Conservation (phyloP, 352 stramenopile species). For the Pythium pectinolyticum region DNA sequence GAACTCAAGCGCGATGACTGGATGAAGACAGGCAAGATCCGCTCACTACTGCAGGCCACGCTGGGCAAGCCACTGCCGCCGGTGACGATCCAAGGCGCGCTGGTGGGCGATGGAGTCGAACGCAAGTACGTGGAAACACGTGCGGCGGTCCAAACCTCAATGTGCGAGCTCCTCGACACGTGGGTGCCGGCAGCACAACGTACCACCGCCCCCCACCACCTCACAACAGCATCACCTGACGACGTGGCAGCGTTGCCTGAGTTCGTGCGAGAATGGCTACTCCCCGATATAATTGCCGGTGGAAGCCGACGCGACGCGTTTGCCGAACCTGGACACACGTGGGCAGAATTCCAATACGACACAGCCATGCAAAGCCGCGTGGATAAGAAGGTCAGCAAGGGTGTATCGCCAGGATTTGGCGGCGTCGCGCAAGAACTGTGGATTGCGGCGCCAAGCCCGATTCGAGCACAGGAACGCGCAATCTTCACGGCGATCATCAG, state of each 20-base stretch:
- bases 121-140: neutral
- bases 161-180: neutral
- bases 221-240: neutral
- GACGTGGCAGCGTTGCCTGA: neutral
- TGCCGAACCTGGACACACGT: neutral
- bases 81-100: neutral
- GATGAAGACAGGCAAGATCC: neutral
- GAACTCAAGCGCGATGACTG: neutral
- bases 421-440: neutral
- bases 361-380: neutral
- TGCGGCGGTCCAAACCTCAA: neutral
- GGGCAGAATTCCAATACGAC: neutral
- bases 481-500: conserved; percentile 2
- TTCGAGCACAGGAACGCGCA: neutral
- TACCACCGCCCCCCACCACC: neutral
- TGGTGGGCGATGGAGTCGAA: neutral
- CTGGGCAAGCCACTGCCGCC: neutral
- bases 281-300: neutral
- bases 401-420: neutral
- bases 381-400: neutral
- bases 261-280: conserved; percentile 1
- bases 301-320: neutral
- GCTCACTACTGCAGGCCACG: neutral
- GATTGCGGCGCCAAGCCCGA: neutral
- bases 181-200: neutral